These are phyloP conservation scores for Cornus florida DNA, from an alignment of 148 eudicot species.

Conservation along the genomic window DNA sequence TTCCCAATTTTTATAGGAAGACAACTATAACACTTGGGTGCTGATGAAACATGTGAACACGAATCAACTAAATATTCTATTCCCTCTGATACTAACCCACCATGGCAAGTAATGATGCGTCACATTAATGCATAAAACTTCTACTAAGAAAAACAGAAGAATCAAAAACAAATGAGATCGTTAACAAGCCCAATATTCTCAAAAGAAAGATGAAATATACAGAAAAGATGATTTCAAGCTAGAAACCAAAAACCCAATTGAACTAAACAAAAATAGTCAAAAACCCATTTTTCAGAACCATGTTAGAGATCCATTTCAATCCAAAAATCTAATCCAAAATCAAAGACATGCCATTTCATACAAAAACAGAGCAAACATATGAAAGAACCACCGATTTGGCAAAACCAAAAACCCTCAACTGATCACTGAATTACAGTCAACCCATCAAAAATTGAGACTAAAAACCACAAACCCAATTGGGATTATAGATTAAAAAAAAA, in stretches of 20 bases:
- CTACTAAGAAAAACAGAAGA: neutral
- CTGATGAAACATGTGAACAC: neutral
- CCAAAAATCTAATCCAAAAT: neutral
- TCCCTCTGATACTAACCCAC: neutral
- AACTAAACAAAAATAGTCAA: neutral
- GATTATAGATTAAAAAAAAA: neutral
- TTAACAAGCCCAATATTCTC: neutral
- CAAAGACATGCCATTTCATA: neutral
- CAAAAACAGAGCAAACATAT: neutral
- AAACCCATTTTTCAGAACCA: slow-evolving; percentile 1
- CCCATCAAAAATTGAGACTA: neutral
- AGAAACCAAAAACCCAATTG: neutral
- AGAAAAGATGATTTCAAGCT: neutral
- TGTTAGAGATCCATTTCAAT: neutral
- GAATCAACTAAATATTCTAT: neutral
- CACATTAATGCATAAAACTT: neutral
- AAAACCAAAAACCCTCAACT: neutral
- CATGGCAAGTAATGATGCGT: neutral
- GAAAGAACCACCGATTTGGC: slow-evolving; percentile 1
- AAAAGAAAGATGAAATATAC: neutral
- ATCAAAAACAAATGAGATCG: neutral
- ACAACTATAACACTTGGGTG: neutral
- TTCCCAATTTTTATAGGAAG: neutral
- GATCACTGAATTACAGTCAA: neutral
- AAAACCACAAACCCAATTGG: neutral